Conservation (phyloP, 805 yeast species). For the Schwanniomyces pseudopolymorphus region DNA sequence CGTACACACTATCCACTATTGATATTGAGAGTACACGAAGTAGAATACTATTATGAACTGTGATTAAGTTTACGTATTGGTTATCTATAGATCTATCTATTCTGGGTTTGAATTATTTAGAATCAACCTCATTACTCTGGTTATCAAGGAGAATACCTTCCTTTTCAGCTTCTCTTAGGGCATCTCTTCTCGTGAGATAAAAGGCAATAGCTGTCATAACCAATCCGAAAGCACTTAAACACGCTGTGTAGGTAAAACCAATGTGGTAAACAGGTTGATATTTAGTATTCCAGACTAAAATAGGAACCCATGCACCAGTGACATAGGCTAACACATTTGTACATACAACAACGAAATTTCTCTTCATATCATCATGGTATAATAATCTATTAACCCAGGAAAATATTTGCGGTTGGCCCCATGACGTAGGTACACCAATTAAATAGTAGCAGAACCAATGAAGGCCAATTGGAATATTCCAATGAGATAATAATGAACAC, state of each 20-base stretch:
- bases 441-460: conserved; percentile 53
- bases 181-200: conserved; percentile 26
- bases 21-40: too few relatives aligned
- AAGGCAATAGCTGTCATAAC: conserved; percentile 26
- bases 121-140: background rate
- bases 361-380: conserved; percentile 42
- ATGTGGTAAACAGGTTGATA: conserved; percentile 29
- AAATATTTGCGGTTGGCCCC: conserved; percentile 58
- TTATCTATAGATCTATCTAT: too few relatives aligned
- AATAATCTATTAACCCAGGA: conserved; percentile 55
- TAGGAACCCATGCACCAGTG: conserved; percentile 39
- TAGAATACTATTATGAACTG: too few relatives aligned
- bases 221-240: conserved; percentile 29
- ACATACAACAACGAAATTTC: conserved; percentile 36
- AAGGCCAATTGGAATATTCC: conserved; percentile 49
- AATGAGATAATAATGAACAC: conserved; percentile 41
- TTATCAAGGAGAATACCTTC: background rate
- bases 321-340: conserved; percentile 42
- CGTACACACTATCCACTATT: too few relatives aligned
- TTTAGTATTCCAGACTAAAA: conserved; percentile 39
- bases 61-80: too few relatives aligned
- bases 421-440: conserved; percentile 46
- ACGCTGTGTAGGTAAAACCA: conserved; percentile 37
- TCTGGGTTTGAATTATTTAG: background rate
- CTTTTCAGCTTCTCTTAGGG: conserved; percentile 7